Conservation (phyloP, 305 asterid genomes). For the Striga hermonthica region DNA sequence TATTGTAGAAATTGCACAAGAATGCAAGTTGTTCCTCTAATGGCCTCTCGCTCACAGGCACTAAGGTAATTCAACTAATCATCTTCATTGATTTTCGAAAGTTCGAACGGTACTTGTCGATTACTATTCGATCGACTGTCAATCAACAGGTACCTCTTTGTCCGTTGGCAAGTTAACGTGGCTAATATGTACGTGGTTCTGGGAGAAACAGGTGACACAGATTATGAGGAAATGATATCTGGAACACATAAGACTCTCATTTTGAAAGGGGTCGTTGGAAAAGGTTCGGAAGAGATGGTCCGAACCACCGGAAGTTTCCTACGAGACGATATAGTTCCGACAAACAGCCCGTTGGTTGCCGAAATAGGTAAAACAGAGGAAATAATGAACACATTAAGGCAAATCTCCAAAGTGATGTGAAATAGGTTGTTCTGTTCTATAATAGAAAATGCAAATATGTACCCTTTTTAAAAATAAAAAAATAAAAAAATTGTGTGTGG, state of each 20-base stretch:
- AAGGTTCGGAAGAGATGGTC: conserved; percentile 71
- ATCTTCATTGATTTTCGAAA: too few relatives aligned
- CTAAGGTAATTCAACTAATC: conserved; percentile 57
- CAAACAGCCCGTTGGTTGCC: conserved; percentile 54
- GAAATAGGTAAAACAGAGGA: conserved; percentile 47
- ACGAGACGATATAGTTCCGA: conserved; percentile 70
- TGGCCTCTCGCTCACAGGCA: conserved; percentile 88
- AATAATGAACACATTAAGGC: conserved; percentile 47
- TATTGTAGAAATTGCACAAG: conserved; percentile 78
- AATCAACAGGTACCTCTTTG: conserved; percentile 65
- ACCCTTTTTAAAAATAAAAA: too few relatives aligned
- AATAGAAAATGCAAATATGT: not conserved
- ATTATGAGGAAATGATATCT: conserved; percentile 70
- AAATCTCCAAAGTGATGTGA: conserved; percentile 53
- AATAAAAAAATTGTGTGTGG: too few relatives aligned
- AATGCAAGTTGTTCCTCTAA: conserved; percentile 80
- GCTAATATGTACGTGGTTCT: conserved; percentile 75
- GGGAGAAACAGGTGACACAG: conserved; percentile 90
- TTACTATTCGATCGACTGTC: not conserved
- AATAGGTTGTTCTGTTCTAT: not conserved
- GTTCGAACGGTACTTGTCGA: not conserved
- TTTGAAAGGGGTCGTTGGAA: conserved; percentile 53
- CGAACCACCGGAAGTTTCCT: conserved; percentile 67
- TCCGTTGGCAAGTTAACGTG: conserved; percentile 79
- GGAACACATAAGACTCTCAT: conserved; percentile 78